These are phyloP conservation scores for Cryptococcus maquisensis DNA, from an alignment of 1,284 basidiomycete species.

Conservation along the genomic window DNA sequence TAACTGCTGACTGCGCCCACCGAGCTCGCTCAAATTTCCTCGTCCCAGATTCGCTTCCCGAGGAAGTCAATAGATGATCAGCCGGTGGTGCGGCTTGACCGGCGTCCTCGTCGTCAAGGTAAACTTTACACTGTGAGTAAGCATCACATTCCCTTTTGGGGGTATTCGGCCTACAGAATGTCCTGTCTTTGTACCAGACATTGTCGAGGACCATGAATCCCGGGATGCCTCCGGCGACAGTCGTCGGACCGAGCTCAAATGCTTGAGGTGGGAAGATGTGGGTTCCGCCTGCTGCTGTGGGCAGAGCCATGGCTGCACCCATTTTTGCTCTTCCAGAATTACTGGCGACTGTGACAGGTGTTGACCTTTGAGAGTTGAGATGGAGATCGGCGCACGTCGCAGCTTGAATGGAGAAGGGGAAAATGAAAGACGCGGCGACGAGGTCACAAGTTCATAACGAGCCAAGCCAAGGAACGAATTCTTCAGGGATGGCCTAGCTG, in stretches of 20 bases:
- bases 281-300: neutral
- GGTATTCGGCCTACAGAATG: constrained; percentile 3
- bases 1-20: neutral
- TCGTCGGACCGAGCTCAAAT: neutral
- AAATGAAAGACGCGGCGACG: no score
- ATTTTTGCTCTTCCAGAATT: no score
- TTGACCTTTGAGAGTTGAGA: no score
- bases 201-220: constrained; percentile 9
- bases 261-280: neutral
- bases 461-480: no score
- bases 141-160: neutral
- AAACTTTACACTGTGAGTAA: neutral
- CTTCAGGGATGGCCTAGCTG: no score
- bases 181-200: constrained; percentile 10
- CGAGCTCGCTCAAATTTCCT: neutral
- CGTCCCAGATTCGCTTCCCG: neutral
- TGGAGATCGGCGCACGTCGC: no score
- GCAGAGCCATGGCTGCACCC: no score
- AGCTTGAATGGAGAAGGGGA: no score
- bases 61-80: neutral
- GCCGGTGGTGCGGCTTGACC: neutral
- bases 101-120: neutral
- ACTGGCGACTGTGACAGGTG: no score
- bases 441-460: no score
- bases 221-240: constrained; percentile 6